phyloP scores from a whole-genome alignment of 2,329 filamentous ascomycete genomes.

The Neurospora sp. region DNA sequence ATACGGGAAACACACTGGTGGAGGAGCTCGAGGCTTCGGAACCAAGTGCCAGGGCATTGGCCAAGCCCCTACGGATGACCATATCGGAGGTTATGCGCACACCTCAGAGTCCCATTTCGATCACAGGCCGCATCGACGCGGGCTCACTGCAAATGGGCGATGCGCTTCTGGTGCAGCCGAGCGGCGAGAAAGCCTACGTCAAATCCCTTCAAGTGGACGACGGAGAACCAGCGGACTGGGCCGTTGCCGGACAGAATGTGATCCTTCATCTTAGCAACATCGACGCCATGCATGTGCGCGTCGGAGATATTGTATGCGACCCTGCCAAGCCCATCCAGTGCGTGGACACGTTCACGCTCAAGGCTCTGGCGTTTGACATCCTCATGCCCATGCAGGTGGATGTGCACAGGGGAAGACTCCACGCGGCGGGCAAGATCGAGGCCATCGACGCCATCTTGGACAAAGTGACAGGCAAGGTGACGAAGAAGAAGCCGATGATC shows the following conservation, averaged over 20 bases:
- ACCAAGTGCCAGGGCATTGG: constrained; percentile 57
- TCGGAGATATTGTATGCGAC: constrained; percentile 80
- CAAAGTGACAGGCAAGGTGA: constrained; percentile 62
- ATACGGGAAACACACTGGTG: constrained; percentile 66
- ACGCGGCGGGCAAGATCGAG: constrained; percentile 65
- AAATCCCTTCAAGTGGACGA: constrained; percentile 73
- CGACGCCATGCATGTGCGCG: constrained; percentile 69
- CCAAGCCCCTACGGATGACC: constrained; percentile 74
- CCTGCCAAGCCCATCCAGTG: constrained; percentile 57
- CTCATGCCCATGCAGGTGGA: constrained; percentile 83
- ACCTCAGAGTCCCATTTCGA: constrained; percentile 68
- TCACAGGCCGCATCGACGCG: constrained; percentile 77
- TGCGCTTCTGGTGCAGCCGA: constrained; percentile 66
- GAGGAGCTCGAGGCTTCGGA: constrained; percentile 79
- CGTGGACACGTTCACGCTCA: constrained; percentile 65
- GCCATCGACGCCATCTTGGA: constrained; percentile 66
- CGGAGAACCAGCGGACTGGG: constrained; percentile 64
- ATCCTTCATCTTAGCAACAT: constrained; percentile 77
- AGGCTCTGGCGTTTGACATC: constrained; percentile 82
- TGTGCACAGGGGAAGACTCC: constrained; percentile 75
- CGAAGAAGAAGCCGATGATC: constrained; percentile 78
- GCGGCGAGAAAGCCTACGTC: constrained; percentile 68
- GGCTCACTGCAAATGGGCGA: constrained; percentile 82
- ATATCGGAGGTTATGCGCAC: constrained; percentile 82
- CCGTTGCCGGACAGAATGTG: constrained; percentile 82